phyloP scores from a whole-genome alignment of 371 early-diverging fungal genomes.

The Mortierella polycephala region DNA sequence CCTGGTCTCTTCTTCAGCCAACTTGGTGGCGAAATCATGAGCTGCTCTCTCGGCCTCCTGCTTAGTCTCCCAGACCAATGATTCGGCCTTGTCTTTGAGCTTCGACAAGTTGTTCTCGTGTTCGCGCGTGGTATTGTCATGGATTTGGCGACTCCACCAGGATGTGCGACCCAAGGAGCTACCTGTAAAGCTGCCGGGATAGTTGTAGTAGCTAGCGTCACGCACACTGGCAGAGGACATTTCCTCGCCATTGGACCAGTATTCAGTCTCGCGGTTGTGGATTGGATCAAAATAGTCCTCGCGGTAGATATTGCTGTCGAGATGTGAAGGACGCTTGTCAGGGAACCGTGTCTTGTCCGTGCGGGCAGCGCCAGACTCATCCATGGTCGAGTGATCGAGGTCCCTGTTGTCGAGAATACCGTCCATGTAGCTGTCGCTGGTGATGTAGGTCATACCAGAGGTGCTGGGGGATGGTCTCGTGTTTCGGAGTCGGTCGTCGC shows the following conservation, averaged over 20 bases:
- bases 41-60: constrained; percentile 14
- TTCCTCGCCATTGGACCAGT: constrained; percentile 37
- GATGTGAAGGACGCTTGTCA: too few species aligned
- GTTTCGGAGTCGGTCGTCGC: constrained; percentile 10
- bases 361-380: too few species aligned
- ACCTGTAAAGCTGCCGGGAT: neutral
- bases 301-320: too few species aligned
- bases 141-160: constrained; percentile 11
- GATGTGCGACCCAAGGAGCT: constrained; percentile 18
- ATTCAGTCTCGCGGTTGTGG: constrained; percentile 19
- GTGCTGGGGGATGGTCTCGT: neutral
- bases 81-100: constrained; percentile 6
- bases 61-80: constrained; percentile 13
- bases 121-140: neutral
- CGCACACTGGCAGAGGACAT: constrained; percentile 19
- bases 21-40: constrained; percentile 7
- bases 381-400: constrained; percentile 3
- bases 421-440: constrained; percentile 10
- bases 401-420: constrained; percentile 18
- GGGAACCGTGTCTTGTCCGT: too few species aligned
- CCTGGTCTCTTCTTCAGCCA: constrained; percentile 14
- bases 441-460: neutral
- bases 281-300: too few species aligned
- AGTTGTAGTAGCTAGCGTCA: constrained; percentile 25
- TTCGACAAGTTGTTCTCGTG: neutral